A percentile compares a stretch with the other conserved stretches of the same genome.
phyloP scores from a whole-genome alignment of 116 monocot genomes.

The Phalaenopsis hybrid region DNA sequence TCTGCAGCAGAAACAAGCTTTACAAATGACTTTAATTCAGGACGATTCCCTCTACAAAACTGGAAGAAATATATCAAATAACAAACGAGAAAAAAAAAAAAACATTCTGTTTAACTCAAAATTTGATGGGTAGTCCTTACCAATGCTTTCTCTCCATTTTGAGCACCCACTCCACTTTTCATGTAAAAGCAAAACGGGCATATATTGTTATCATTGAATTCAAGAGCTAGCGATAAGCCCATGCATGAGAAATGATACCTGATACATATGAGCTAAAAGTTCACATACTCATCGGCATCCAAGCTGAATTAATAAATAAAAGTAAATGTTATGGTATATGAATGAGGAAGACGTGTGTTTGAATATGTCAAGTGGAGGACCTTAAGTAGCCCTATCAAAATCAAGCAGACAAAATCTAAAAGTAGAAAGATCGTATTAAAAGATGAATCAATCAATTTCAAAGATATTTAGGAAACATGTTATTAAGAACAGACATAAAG shows the following conservation, averaged over 20 bases:
- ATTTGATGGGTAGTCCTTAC: conserved; percentile 20
- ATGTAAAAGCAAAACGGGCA: conserved; percentile 52
- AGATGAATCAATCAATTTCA: background rate
- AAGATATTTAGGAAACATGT: background rate
- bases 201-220: conserved; percentile 17
- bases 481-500: background rate
- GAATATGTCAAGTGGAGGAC: background rate
- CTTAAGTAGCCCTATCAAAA: background rate
- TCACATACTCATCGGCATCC: background rate
- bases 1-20: conserved; percentile 31
- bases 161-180: conserved; percentile 36
- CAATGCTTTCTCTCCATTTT: conserved; percentile 27
- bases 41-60: conserved; percentile 42
- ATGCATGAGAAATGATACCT: conserved; percentile 70
- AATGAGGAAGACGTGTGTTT: background rate
- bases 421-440: background rate
- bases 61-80: conserved; percentile 19
- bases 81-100: conserved; percentile 5
- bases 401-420: background rate
- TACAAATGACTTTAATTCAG: conserved; percentile 39
- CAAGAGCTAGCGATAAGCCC: conserved; percentile 28
- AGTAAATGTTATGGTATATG: background rate
- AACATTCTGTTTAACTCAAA: background rate
- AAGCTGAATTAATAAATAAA: background rate
- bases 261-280: conserved; percentile 1